Evolutionary conservation across 352 stramenopile genomes (phyloP).

Genomic region (Pythium sukuiense): DNA sequence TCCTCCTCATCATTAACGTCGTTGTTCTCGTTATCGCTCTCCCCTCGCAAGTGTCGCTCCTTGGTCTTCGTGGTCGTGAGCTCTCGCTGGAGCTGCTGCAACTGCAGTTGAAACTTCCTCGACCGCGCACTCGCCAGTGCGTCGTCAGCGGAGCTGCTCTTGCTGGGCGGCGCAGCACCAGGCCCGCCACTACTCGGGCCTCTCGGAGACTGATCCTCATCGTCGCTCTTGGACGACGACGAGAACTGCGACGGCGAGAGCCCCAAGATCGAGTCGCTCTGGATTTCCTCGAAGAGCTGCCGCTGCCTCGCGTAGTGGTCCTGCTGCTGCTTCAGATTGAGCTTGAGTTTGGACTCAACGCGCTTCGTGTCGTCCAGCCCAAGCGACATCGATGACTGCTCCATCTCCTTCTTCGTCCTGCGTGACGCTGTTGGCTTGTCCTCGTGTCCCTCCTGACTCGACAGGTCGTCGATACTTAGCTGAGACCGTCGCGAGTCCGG

Average conservation of each 20-base stretch:
- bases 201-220: neutral
- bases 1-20: neutral
- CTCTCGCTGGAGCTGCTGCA: slow-evolving; percentile 11
- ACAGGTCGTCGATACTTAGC: slow-evolving; percentile 53
- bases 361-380: slow-evolving; percentile 27
- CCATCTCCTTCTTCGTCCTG: slow-evolving; percentile 6
- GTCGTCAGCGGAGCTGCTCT: neutral
- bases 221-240: slow-evolving; percentile 26
- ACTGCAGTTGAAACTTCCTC: slow-evolving; percentile 19
- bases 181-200: neutral
- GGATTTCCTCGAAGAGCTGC: slow-evolving; percentile 60
- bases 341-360: slow-evolving; percentile 53
- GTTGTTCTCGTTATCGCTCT: neutral
- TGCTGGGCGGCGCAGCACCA: neutral
- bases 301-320: slow-evolving; percentile 62
- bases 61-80: neutral
- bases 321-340: slow-evolving; percentile 57
- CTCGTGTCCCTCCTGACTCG: slow-evolving; percentile 20
- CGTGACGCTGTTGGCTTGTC: slow-evolving; percentile 16
- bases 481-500: slow-evolving; percentile 27
- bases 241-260: slow-evolving; percentile 26
- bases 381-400: slow-evolving; percentile 1
- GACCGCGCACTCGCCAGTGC: neutral
- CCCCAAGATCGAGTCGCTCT: slow-evolving; percentile 18
- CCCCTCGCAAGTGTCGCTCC: neutral